Evolutionary conservation across 495 filamentous ascomycete species (phyloP).

Genomic region (Penicillium parvum): DNA sequence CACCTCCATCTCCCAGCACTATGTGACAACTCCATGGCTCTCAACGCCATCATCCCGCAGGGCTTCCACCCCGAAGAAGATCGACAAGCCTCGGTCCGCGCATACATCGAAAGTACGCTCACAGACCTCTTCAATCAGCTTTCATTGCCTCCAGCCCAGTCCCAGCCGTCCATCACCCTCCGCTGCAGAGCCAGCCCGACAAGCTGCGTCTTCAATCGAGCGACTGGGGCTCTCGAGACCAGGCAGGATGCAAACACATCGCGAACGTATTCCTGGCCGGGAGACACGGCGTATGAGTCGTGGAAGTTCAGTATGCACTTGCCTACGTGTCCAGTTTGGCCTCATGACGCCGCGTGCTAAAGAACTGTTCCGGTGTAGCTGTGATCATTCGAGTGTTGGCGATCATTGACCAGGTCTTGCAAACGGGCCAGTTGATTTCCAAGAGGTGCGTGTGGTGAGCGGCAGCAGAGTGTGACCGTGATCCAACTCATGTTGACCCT

Average conservation of each 20-base stretch:
- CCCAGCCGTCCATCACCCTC: slow-evolving; percentile 29
- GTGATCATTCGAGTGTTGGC: slow-evolving; percentile 64
- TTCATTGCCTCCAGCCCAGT: slow-evolving; percentile 20
- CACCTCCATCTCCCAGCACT: not conserved
- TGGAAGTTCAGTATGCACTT: slow-evolving; percentile 58
- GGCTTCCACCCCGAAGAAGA: not conserved
- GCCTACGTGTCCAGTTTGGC: no score
- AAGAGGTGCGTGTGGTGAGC: slow-evolving; percentile 56
- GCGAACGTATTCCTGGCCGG: slow-evolving; percentile 52
- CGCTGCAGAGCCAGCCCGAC: slow-evolving; percentile 21
- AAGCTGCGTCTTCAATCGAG: slow-evolving; percentile 24
- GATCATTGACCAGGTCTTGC: slow-evolving; percentile 63
- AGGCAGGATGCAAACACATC: slow-evolving; percentile 5
- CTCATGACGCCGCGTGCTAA: not conserved
- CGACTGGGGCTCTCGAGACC: slow-evolving; percentile 29
- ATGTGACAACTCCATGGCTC: slow-evolving; percentile 6
- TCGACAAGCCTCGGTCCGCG: slow-evolving; percentile 15
- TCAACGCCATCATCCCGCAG: not conserved
- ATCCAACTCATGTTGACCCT: not conserved
- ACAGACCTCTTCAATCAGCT: slow-evolving; percentile 23
- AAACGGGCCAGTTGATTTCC: slow-evolving; percentile 58
- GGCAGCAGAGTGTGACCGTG: no score
- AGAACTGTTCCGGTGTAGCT: slow-evolving; percentile 29
- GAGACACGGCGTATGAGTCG: slow-evolving; percentile 53
- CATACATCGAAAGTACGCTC: slow-evolving; percentile 34